A percentile compares a stretch with the other conserved stretches of the same genome.
phyloP scores from a whole-genome alignment of 352 stramenopile species.

The Pythium plurisporium region DNA sequence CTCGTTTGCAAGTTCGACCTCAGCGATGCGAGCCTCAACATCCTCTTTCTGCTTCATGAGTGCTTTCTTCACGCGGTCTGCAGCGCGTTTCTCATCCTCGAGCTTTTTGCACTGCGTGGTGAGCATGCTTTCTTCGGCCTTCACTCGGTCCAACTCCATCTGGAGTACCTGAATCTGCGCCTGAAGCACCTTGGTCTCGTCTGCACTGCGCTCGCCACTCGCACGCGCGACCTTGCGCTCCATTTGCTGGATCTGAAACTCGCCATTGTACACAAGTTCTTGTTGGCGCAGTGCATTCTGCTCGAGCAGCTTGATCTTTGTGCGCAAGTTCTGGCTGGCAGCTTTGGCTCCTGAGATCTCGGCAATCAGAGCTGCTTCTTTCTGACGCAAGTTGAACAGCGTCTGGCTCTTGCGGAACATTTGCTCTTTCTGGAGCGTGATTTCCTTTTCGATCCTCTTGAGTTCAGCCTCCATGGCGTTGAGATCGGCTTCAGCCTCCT shows the following conservation, averaged over 20 bases:
- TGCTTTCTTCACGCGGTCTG: conserved; percentile 74
- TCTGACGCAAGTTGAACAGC: conserved; percentile 83
- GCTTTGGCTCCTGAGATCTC: conserved; percentile 91
- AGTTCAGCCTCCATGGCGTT: conserved; percentile 59
- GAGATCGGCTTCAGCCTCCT: conserved; percentile 79
- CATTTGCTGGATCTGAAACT: conserved; percentile 97
- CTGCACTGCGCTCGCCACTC: conserved; percentile 90
- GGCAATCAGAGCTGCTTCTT: conserved; percentile 85
- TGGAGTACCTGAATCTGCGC: conserved; percentile 89
- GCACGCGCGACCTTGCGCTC: conserved; percentile 92
- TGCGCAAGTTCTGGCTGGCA: conserved; percentile 80
- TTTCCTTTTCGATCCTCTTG: conserved; percentile 70
- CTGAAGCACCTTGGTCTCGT: conserved; percentile 92
- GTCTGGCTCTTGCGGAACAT: conserved; percentile 91
- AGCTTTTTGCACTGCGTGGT: conserved; percentile 90
- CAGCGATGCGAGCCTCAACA: conserved; percentile 74
- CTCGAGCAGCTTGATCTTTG: conserved; percentile 91
- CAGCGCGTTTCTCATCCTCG: conserved; percentile 83
- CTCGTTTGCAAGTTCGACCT: conserved; percentile 90
- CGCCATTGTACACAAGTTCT: conserved; percentile 94
- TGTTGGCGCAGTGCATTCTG: conserved; percentile 87
- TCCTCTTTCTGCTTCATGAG: conserved; percentile 76
- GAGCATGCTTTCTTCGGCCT: conserved; percentile 88
- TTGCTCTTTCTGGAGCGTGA: conserved; percentile 86
- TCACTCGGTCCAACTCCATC: conserved; percentile 84